Base-by-base conservation (phyloP, 305 asterid genomes). In the Ajuga reptans region DNA sequence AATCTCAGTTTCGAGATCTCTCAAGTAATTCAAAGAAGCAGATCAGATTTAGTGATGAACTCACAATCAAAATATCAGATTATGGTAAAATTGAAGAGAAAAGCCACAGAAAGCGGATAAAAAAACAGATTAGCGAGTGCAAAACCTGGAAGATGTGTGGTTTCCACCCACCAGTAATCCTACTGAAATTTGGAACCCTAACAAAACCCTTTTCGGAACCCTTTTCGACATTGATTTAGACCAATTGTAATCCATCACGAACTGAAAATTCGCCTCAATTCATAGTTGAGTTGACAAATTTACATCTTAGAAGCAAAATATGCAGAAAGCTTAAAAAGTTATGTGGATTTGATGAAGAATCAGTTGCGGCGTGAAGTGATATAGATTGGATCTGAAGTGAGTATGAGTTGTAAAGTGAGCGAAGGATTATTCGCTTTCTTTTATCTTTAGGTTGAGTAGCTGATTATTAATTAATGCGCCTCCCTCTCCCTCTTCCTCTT, bases 81-180 rank as follows among this genome's bases (percentile, higher is more conserved):
- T 41, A 41, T 58, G 57, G 49, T 29, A 47, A 21, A 72, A 11
- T 72, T 34, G 36, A 81, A 69, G 21, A 73, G 58, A 60, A 73
- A 11, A 43, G 74, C 66, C 80, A 75, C 74, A 57, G 2, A 74
- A 57, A 29, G 34, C 11, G 47, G 49, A 50, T 27, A 64, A 43
- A 66, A 56, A 17, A 72, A 76, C 21, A 66, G 53, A 53, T 77
- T 89, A 92, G 86, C 98, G 97, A 80, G 97, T 83, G 77, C 96
- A 89, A 84, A 92, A 92, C 90, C 97, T 92, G 93, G 95, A 92
- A 0, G 97, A 89, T 68, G 98, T 92, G 90, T 92, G 98, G 73
- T 88, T 90, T 68, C 96, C 98, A 90, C 97, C 98, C 98, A 92
- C 87, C 77, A 90, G 77, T 88, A 92, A 86, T 79, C 74, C 95